Evolutionary conservation across 1,139 yeast genomes (phyloP).

Genomic region (Kodamaea anthophila): DNA sequence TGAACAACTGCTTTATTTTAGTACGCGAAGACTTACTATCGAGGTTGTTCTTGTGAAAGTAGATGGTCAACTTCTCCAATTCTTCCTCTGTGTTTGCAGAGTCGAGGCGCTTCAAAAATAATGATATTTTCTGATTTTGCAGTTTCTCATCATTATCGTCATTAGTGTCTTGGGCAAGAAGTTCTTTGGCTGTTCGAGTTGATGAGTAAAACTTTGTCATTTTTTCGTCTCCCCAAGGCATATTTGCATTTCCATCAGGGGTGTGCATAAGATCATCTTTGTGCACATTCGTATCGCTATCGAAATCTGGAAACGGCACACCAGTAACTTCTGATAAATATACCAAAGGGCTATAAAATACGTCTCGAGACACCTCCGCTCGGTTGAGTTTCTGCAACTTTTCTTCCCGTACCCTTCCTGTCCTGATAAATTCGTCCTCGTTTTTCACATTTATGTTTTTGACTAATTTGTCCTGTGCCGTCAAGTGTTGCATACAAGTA

Average conservation of each 20-base stretch:
- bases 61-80: constrained; percentile 50
- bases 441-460: constrained; percentile 34
- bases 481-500: constrained; percentile 35
- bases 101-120: constrained; percentile 44
- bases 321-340: constrained; percentile 38
- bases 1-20: constrained; percentile 52
- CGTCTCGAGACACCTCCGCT: no score
- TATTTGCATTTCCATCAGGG: constrained; percentile 11
- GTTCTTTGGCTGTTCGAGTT: no score
- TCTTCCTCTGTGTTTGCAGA: constrained; percentile 34
- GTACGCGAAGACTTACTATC: constrained; percentile 72
- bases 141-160: constrained; percentile 36
- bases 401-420: constrained; percentile 61
- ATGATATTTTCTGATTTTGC: no score
- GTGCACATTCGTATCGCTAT: background rate
- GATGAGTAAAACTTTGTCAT: constrained; percentile 61
- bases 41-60: constrained; percentile 47
- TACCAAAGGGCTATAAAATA: constrained; percentile 41
- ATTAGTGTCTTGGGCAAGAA: constrained; percentile 11
- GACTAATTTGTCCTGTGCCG: constrained; percentile 28
- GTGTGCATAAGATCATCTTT: background rate
- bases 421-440: constrained; percentile 53
- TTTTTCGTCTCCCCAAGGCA: constrained; percentile 64
- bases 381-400: constrained; percentile 13
- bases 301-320: constrained; percentile 24